These are phyloP conservation scores for Chrysosporium keratinophilum DNA, from an alignment of 2,329 filamentous ascomycete species.

Conservation along the genomic window DNA sequence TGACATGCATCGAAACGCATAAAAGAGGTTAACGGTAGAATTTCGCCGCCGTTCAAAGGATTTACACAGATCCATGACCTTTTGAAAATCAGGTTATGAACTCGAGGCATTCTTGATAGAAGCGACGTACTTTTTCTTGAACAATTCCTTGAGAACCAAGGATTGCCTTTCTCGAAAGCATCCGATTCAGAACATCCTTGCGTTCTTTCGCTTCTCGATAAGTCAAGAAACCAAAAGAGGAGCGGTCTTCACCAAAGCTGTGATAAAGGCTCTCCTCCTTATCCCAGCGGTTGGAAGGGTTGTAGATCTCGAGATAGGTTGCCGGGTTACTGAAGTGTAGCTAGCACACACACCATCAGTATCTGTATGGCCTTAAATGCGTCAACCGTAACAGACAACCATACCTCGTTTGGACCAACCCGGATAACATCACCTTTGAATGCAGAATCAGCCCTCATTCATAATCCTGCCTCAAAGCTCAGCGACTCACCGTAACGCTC, in stretches of 20 bases:
- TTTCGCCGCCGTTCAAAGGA: conserved; percentile 1
- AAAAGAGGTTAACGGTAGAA: conserved; percentile 1
- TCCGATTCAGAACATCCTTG: conserved; percentile 16
- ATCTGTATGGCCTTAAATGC: not conserved
- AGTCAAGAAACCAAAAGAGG: conserved; percentile 17
- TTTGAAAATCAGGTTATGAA: not conserved
- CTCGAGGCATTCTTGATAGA: not conserved
- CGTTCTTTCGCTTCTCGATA: conserved; percentile 20
- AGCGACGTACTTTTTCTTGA: conserved; percentile 15
- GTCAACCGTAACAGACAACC: not conserved
- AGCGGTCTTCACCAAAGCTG: conserved; percentile 19
- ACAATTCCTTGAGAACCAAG: conserved; percentile 17
- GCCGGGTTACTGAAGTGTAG: conserved; percentile 18
- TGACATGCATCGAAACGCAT: conserved; percentile 5
- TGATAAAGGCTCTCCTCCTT: conserved; percentile 20
- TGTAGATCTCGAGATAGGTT: conserved; percentile 20
- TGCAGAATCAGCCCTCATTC: not conserved
- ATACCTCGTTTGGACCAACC: conserved; percentile 20
- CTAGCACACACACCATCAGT: conserved; percentile 12
- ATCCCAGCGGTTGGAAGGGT: conserved; percentile 18
- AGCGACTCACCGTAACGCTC: conserved; percentile 16
- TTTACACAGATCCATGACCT: conserved; percentile 5
- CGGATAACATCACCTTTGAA: conserved; percentile 18
- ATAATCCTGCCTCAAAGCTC: not conserved
- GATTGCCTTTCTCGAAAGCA: conserved; percentile 18